Evolutionary conservation across 768 basidiomycete species (phyloP), one percentile per base, ranked within the genome.

Genomic region (Pisolithus tinctorius): DNA sequence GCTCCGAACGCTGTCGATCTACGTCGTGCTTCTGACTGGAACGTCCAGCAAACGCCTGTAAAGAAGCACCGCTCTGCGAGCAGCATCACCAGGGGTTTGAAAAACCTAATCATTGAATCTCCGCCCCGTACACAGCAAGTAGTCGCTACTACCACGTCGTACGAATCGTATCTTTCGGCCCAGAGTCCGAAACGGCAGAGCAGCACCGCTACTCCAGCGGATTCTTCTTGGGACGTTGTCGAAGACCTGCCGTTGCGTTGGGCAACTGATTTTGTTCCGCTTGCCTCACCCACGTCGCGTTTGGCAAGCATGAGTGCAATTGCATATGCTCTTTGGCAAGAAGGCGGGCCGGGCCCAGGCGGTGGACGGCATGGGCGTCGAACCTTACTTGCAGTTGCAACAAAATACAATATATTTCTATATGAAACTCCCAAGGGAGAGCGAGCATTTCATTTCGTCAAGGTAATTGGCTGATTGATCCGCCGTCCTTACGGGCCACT

Each of bases 381-480:
- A 4, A 69, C 76, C 36, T 68, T 86, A 36, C 77, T 93, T 17
- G 90, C 88, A 1, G 78, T 93, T 20, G 86, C 82, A 6, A 86
- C 86, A 2, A 90, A 88, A 63, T 74, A 67, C 40, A 83, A 77
- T 51, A 85, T 92, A 43, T 67, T 88, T 14, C 59, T 93, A 13
- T 93, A 88, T 55, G 87, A 93, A 66, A 84, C 89, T 1, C 88
- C 87, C 0, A 83, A 80, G 63, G 86, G 87, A 17, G 87, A 93
- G 66, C 74, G 90, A 17, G 86, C 86, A 0, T 93, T 91, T 61
- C 79, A 82, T 55, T 89, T 88, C 60, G 78, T 89, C 42, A 92
- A 89, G 80, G 89, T 84, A 26, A 41, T 69, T 54, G 20, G 20
- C 20, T 20, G 38, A 8, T 39, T 14, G 13, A 43, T 23, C 37